Evolutionary conservation across 2,329 filamentous ascomycete species (phyloP), one percentile per base, ranked within the genome.

Genomic region (Metarhizium anisopliae): DNA sequence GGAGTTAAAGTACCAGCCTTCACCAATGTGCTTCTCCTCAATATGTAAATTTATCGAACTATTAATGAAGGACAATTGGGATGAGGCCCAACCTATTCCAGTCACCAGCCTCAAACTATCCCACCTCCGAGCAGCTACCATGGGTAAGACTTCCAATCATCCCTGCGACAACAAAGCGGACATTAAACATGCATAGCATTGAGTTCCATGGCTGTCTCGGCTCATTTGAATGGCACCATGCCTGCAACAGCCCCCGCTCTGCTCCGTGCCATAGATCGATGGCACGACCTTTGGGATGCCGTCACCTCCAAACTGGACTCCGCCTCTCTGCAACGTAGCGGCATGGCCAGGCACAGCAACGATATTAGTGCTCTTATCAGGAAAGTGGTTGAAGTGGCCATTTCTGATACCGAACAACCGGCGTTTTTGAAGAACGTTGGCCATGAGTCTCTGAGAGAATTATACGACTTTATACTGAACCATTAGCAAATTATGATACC

Each of bases 281-380:
- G 63, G 62, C 60, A 62, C 43, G 32, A 51, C 29, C 58, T 64
- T 30, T 64, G 62, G 61, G 58, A 55, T 1, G 47, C 51, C 10
- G 40, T 55, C 1, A 51, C 50, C 4, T 10, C 35, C 20, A 36
- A 43, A 1, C 36, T 58, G 13, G 56, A 52, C 13, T 45, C 52
- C 2, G 47, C 35, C 1, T n/a, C 29, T 1, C 49, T 59, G 2
- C 51, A 56, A n/a, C 53, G 49, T 25, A 43, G 43, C 6, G 55
- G 54, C 2, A 51, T 59, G 32, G 52, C 56, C 11, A 42, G 51
- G 32, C 53, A 61, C 43, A 57, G 56, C n/a, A 51, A 35, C n/a
- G 57, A 62, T 30, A 30, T 49, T n/a, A 30, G 8, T 49, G 40
- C 50, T 59, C 4, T 60, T 55, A 47, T 58, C 52, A 51, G 56